Conservation (phyloP, 1,139 yeast genomes). For the Debaryomyces nepalensis region DNA sequence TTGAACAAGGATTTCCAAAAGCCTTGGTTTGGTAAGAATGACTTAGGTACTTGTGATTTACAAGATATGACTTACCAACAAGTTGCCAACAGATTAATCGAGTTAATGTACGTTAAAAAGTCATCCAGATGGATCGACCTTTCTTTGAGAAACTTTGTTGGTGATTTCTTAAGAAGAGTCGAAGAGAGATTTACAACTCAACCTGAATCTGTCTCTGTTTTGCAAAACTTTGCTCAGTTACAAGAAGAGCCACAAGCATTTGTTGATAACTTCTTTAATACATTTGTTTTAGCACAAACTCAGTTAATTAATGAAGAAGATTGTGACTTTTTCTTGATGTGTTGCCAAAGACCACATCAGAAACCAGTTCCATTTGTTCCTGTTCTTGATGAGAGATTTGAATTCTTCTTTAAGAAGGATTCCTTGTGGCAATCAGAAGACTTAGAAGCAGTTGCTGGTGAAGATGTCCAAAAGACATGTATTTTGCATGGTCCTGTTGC, state of each 20-base stretch:
- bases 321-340: slow-evolving; percentile 85
- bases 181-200: slow-evolving; percentile 89
- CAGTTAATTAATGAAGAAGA: slow-evolving; percentile 96
- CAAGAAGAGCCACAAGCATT: slow-evolving; percentile 63
- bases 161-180: slow-evolving; percentile 86
- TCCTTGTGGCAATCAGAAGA: slow-evolving; percentile 99
- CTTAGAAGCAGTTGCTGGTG: slow-evolving; percentile 92
- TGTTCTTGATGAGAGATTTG: slow-evolving; percentile 89
- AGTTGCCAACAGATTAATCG: slow-evolving; percentile 85
- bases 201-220: slow-evolving; percentile 59
- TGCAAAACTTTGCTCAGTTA: slow-evolving; percentile 75
- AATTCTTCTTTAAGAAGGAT: slow-evolving; percentile 96
- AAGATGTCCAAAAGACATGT: slow-evolving; percentile 98
- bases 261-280: slow-evolving; percentile 61
- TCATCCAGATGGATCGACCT: slow-evolving; percentile 87
- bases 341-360: slow-evolving; percentile 83
- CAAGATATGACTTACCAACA: slow-evolving; percentile 96
- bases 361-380: slow-evolving; percentile 99
- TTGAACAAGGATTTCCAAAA: slow-evolving; percentile 95
- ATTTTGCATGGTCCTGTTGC: slow-evolving; percentile 98
- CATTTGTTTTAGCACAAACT: slow-evolving; percentile 72
- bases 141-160: slow-evolving; percentile 84
- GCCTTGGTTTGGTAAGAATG: slow-evolving; percentile 91
- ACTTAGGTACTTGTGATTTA: slow-evolving; percentile 83
- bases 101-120: slow-evolving; percentile 82